Conservation (phyloP, 2,329 filamentous ascomycete species). For the Karstenula rhodostoma region DNA sequence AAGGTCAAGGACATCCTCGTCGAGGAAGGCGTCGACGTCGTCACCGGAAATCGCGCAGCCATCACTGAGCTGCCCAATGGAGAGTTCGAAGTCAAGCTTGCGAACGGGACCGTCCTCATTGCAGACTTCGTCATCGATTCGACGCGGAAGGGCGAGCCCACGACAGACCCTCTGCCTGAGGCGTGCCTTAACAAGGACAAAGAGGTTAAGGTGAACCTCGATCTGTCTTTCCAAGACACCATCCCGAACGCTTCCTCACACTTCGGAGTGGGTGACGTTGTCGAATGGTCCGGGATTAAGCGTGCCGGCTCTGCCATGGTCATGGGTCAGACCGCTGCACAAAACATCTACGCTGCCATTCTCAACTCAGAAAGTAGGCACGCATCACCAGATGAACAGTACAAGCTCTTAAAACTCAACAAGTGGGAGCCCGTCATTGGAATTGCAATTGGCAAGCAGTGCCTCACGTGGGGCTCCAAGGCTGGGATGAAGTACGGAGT, state of each 20-base stretch:
- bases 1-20: conserved; percentile 65
- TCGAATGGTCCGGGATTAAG: conserved; percentile 79
- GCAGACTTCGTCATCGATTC: conserved; percentile 75
- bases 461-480: conserved; percentile 67
- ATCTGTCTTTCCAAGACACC: conserved; percentile 62
- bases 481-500: conserved; percentile 67
- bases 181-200: conserved; percentile 69
- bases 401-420: conserved; percentile 35
- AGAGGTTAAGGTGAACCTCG: conserved; percentile 67
- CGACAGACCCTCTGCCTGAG: conserved; percentile 68
- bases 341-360: conserved; percentile 60
- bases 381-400: conserved; percentile 24
- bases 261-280: conserved; percentile 75
- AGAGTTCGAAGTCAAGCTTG: conserved; percentile 54
- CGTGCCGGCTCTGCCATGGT: conserved; percentile 79
- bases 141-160: conserved; percentile 69
- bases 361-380: conserved; percentile 41
- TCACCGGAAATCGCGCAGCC: conserved; percentile 68
- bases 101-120: conserved; percentile 57
- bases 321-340: conserved; percentile 71
- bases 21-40: conserved; percentile 70
- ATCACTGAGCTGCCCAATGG: conserved; percentile 40
- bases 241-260: conserved; percentile 68
- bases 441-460: conserved; percentile 74
- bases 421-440: conserved; percentile 66